These are phyloP conservation scores for Neurospora crassa DNA, from an alignment of 2,329 filamentous ascomycete species.

Conservation along the genomic window DNA sequence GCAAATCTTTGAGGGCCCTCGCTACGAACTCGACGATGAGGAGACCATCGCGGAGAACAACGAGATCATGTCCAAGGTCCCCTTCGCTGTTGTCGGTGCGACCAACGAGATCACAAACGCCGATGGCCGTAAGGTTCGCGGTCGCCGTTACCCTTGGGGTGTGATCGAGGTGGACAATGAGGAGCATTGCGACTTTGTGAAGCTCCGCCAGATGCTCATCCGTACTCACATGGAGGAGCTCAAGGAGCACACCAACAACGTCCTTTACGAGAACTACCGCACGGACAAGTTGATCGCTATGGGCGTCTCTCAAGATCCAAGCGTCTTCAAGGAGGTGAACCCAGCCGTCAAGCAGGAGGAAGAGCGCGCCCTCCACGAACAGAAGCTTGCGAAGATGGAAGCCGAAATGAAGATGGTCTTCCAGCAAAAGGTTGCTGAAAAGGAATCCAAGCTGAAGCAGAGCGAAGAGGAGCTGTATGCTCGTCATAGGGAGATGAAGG, in stretches of 20 bases:
- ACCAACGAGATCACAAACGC: constrained; percentile 87
- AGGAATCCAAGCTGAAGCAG: constrained; percentile 99
- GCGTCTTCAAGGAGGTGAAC: constrained; percentile 99
- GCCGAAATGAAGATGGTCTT: constrained; percentile 99
- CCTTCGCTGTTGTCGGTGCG: constrained; percentile 94
- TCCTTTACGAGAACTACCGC: constrained; percentile 98
- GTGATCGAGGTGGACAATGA: constrained; percentile 99
- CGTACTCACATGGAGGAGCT: constrained; percentile 99
- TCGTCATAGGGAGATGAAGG: constrained; percentile 98
- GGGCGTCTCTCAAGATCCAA: constrained; percentile 97
- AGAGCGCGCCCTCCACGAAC: constrained; percentile 94
- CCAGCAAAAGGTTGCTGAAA: constrained; percentile 99
- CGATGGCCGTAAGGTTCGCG: constrained; percentile 91
- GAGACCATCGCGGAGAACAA: constrained; percentile 99
- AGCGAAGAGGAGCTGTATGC: constrained; percentile 98
- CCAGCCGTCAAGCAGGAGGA: constrained; percentile 99
- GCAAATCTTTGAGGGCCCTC: constrained; percentile 96
- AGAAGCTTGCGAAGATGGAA: constrained; percentile 99
- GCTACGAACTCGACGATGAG: constrained; percentile 97
- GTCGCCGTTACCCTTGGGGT: constrained; percentile 95
- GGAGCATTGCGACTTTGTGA: constrained; percentile 99
- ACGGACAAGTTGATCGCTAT: constrained; percentile 98
- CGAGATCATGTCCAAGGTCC: constrained; percentile 99
- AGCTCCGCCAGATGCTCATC: constrained; percentile 99
- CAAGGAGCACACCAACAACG: constrained; percentile 99